Base-by-base conservation (phyloP, 129 eudicot genomes). In the Ambrosia artemisiifolia region DNA sequence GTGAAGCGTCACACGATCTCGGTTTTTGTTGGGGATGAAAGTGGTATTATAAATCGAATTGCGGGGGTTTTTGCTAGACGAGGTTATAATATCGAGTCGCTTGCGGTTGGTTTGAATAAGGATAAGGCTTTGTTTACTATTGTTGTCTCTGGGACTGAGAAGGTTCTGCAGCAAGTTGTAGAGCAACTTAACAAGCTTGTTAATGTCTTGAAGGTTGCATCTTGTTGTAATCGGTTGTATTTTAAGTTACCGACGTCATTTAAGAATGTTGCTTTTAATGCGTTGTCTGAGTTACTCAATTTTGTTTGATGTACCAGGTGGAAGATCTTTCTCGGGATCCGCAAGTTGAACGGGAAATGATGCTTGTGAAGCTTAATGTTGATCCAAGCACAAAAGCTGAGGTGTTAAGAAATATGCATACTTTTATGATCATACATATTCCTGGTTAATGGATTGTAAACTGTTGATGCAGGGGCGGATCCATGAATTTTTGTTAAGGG, bases 121-220 rank as follows among this genome's bases (percentile, higher is more conserved):
- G 99, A 94, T 65, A 94, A 88, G 77, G 97, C 99, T 66, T 82
- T 94, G 35, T 94, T 94, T 71, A 90, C 99, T 1, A 84, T 90
- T 13, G 99, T 94, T 47, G 99, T 94, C 13, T 81, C 87, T 61
- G 99, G 99, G 56, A 88, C 96, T 2, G 96, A 88, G 59, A 94
- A 87, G 60, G 83, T 88, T 38, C 54, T 94, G 77, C 91, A 79
- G 57, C 99, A 90, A 86, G 97, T 94, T 72, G 84, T 94, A 19
- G 94, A 86, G 66, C 99, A 94, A 74, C 96, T 94, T 40, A 87
- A 90, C 79, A 94, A 94, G 93, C 97, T 94, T 65, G 97, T 90
- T 61, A 88, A 94, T 81, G 99, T 94, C 75, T 65, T 84, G 67
- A 88, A 90, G 96, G 97, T 90, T 67, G 30, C 43, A 20, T 53